Conservation (phyloP, 495 filamentous ascomycete species). For the Aspergillus ellipticus region DNA sequence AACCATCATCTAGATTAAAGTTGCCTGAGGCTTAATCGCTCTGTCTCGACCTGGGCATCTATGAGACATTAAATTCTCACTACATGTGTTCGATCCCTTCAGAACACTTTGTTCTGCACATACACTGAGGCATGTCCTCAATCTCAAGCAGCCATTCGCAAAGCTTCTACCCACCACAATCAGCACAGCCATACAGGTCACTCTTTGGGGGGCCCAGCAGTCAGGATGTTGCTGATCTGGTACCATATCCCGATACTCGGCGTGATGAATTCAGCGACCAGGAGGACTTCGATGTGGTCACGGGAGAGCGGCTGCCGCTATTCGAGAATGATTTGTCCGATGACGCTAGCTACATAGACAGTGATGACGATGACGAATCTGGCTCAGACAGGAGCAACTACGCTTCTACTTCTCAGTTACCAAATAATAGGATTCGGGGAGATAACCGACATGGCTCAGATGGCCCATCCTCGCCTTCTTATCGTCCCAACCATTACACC, state of each 20-base stretch:
- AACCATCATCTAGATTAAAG: background rate
- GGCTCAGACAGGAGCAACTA: background rate
- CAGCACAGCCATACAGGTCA: constrained; percentile 33
- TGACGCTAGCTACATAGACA: constrained; percentile 19
- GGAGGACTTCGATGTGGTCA: constrained; percentile 23
- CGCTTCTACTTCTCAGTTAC: background rate
- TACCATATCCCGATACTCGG: constrained; percentile 8
- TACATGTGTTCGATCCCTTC: background rate
- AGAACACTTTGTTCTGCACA: background rate
- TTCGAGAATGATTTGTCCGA: constrained; percentile 21
- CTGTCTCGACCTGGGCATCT: background rate
- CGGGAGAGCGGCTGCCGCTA: constrained; percentile 18
- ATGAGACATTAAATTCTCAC: background rate
- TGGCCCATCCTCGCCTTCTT: constrained; percentile 14
- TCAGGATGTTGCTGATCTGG: constrained; percentile 18
- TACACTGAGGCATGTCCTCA: constrained; percentile 34
- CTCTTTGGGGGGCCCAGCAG: constrained; percentile 32
- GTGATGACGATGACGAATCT: constrained; percentile 18
- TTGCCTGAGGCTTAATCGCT: background rate
- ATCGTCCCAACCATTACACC: constrained; percentile 49
- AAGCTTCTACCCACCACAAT: constrained; percentile 29
- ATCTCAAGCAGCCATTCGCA: constrained; percentile 22
- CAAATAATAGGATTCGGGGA: background rate
- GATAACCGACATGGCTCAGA: background rate
- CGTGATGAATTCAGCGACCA: constrained; percentile 7